Base-by-base conservation (phyloP, 208 protist species). In the Leishmania martiniquensis region DNA sequence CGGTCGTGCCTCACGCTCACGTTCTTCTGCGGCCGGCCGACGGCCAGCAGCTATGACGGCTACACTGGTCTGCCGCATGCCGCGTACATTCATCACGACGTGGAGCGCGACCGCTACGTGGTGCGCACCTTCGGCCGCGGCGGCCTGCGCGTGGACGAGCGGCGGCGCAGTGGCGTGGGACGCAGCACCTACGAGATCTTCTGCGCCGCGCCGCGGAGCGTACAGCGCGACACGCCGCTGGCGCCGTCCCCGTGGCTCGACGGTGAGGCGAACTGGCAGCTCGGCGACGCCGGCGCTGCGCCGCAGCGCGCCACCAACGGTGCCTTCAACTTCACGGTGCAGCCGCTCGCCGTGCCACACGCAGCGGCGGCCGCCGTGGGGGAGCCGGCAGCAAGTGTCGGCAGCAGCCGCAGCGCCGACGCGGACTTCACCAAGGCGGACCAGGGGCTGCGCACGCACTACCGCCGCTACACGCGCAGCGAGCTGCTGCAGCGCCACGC, bases 21-120 rank as follows among this genome's bases (percentile, higher is more conserved):
- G 29, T 57, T n/a, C 67, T 80, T 55, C 76, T 80, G 57, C 44
- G 66, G 75, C 5, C 52, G 76, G 13, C 76, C 76, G 13, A 80
- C 76, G 44, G 76, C 51, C 34, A 80, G 76, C 76, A 75, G 76
- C 68, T 80, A 80, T 47, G 76, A 80, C 76, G 76, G 76, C 57
- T 74, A 69, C 76, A 52, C 57, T 44, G 68, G 76, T 6, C 68
- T 68, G 5, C 29, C 76, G 51, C 76, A 80, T 47, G 76, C 76
- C 13, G 68, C 68, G 37, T 80, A 80, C 47, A 69, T 75, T 20
- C 76, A 80, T 57, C 76, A 80, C 57, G 76, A 80, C 76, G 45
- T 59, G 76, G 68, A 80, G 54, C 76, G 42, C 76, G 68, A 80
- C 76, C 68, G 76, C 76, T 80, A 69, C 76, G 68, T 80, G 54